phyloP scores from a whole-genome alignment of 2,329 filamentous ascomycete genomes.

The Myriosclerotinia curreyana region DNA sequence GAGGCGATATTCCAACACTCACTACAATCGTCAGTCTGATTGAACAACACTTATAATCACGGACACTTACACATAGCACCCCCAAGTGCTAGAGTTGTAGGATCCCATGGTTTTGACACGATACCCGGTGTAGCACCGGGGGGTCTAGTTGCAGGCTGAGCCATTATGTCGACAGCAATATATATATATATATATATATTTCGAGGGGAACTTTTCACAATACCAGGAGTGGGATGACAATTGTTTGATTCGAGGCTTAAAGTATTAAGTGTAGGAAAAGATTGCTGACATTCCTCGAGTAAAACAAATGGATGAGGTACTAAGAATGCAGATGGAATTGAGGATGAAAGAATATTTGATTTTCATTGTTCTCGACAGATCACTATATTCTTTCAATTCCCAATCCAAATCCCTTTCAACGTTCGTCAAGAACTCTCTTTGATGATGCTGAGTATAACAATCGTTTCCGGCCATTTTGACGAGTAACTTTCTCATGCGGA shows the following conservation, averaged over 20 bases:
- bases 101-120: conserved; percentile 14
- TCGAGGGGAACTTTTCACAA: neutral
- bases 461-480: conserved; percentile 5
- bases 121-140: neutral
- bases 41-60: neutral
- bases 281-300: neutral
- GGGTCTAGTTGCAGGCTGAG: neutral
- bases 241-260: neutral
- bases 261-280: neutral
- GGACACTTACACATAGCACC: conserved; percentile 10
- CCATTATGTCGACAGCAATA: neutral
- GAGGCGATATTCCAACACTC: neutral
- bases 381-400: conserved; percentile 7
- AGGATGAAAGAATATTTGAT: neutral
- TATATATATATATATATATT: neutral
- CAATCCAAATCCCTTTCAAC: neutral
- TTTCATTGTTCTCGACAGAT: conserved; percentile 5
- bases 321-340: neutral
- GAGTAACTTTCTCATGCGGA: neutral
- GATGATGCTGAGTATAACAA: neutral
- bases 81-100: conserved; percentile 12
- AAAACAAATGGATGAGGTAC: neutral
- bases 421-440: neutral
- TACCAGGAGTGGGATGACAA: neutral
- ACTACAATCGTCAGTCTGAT: neutral